Base-by-base conservation (phyloP, 2,329 filamentous ascomycete genomes). In the Ceratocystis variospora region DNA sequence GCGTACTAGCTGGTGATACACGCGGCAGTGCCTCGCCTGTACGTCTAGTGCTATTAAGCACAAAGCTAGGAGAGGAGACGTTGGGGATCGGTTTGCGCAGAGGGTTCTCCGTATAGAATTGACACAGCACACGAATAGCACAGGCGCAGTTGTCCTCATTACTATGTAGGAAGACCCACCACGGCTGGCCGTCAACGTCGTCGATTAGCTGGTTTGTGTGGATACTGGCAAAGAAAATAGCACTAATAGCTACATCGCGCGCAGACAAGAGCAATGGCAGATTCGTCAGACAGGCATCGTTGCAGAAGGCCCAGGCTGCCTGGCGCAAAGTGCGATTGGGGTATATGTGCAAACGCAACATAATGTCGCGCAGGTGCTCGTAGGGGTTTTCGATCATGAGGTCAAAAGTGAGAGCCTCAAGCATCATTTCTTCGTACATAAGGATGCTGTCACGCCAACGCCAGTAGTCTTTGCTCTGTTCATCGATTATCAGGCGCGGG, bases 401-500 rank as follows among this genome's bases (percentile, higher is more conserved):
- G 74, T 99, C 94, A 75, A 99, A 99, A 68, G 92, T 97, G 19
- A 99, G 80, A 59, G 86, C 85, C 75, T 97, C 94, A 17, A 99
- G 82, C 78, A 99, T 88, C 55, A 93, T 79, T 74, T 97, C 94
- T 76, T 99, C 94, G 73, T 95, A 90, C 70, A 88, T 87, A 15
- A 97, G 79, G 67, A 99, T 96, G 67, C 88, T 94, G 73, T 99
- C 94, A 68, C 91, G 85, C 94, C 94, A 99, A 72, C 89, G 85
- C 94, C 94, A 99, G 74, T 94, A 99, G 73, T 99, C 94, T 73
- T 96, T 97, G 71, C 89, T 95, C 75, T 97, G 92, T 76, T 97
- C 94, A 73, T 99, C 94, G 64, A 97, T 89, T 65, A 93, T 80
- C 68, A 96, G 83, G 71, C 90, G 89, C 1, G 90, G 81, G 71